Conservation (phyloP, 1,284 basidiomycete species). For the Phylloboletellus chloephorus region DNA sequence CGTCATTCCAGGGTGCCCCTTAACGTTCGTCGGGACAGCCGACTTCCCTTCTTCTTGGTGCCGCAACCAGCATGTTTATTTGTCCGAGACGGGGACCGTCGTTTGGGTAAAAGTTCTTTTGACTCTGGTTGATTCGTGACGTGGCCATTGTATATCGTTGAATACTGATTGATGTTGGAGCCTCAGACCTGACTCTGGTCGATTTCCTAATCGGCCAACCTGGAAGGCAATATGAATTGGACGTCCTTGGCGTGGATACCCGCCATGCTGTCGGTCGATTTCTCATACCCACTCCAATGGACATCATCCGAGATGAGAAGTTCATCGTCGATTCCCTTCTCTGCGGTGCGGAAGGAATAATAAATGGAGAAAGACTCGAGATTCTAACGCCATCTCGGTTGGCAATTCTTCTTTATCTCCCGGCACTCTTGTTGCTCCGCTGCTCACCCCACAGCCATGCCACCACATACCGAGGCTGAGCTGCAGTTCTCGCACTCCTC, state of each 20-base stretch:
- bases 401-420: not conserved
- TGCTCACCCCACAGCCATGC: constrained; percentile 14
- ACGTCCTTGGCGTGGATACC: no score
- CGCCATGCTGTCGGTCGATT: no score
- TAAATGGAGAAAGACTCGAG: not conserved
- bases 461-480: constrained; percentile 3
- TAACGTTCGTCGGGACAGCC: constrained; percentile 19
- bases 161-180: no score
- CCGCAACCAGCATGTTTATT: no score
- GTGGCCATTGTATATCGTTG: no score
- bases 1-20: constrained; percentile 9
- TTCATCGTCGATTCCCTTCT: not conserved
- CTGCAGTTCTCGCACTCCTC: constrained; percentile 8
- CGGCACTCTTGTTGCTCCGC: not conserved
- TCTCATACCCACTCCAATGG: not conserved
- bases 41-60: no score
- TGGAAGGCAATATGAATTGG: no score
- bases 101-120: no score
- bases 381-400: not conserved
- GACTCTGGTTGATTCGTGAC: no score
- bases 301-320: constrained; percentile 11
- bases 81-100: no score
- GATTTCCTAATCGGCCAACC: no score
- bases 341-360: constrained; percentile 6
- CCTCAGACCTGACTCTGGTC: no score